Evolutionary conservation across 805 yeast genomes (phyloP).

Genomic region (Nakazawaea wyomingensis): DNA sequence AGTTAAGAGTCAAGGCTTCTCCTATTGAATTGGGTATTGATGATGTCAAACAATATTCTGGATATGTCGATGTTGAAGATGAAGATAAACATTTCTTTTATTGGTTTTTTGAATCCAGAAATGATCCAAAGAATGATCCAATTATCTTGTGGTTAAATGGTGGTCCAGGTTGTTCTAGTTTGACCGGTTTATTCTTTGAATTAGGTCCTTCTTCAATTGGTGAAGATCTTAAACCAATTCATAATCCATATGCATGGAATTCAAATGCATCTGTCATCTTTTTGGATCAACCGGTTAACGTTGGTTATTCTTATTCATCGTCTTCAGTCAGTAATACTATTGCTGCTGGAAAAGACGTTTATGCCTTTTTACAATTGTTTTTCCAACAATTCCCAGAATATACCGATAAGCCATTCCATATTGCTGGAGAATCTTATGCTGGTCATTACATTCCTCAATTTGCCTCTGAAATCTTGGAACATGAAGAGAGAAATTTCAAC

Average conservation of each 20-base stretch:
- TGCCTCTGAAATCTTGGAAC: slow-evolving; percentile 50
- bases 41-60: slow-evolving; percentile 64
- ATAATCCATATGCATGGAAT: slow-evolving; percentile 89
- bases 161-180: slow-evolving; percentile 93
- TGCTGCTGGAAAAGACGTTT: slow-evolving; percentile 85
- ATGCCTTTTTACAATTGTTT: slow-evolving; percentile 76
- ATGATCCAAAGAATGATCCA: slow-evolving; percentile 83
- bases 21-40: slow-evolving; percentile 54
- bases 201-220: slow-evolving; percentile 82
- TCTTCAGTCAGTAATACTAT: slow-evolving; percentile 58
- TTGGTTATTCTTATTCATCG: slow-evolving; percentile 82
- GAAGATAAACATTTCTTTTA: slow-evolving; percentile 83
- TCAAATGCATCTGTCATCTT: slow-evolving; percentile 83
- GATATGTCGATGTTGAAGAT: slow-evolving; percentile 64
- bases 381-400: slow-evolving; percentile 80
- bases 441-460: slow-evolving; percentile 79
- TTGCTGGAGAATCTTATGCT: slow-evolving; percentile 82
- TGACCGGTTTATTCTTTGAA: slow-evolving; percentile 87
- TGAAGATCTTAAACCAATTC: slow-evolving; percentile 57
- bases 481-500: slow-evolving; percentile 53
- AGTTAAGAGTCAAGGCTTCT: slow-evolving; percentile 41
- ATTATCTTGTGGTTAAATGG: slow-evolving; percentile 87
- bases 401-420: slow-evolving; percentile 54
- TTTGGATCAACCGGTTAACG: slow-evolving; percentile 91
- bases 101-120: slow-evolving; percentile 91